Base-by-base conservation (phyloP, 345 rosid species). In the Aurinia saxatilis region DNA sequence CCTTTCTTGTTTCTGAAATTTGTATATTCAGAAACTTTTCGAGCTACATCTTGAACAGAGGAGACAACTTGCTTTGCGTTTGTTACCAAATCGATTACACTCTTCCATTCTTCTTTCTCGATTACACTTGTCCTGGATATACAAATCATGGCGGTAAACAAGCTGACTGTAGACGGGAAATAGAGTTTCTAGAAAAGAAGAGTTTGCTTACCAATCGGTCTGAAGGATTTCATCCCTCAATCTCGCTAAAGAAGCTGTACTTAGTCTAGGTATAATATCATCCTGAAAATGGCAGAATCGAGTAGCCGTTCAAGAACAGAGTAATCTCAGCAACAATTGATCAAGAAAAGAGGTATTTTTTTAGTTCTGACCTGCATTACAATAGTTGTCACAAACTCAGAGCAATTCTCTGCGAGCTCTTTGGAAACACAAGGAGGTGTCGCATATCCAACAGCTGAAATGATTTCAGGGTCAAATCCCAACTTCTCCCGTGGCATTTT, bases 351-450 rank as follows among this genome's bases (percentile, higher is more conserved):
- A 50, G 42, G 50, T 21, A 39, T 7, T 18, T 45, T 48, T 21
- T 66, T 40, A n/a, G 42, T 52, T 38, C 81, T 59, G 63, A 95
- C 97, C 97, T 90, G 97, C 99, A 95, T 90, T 12, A 90, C 86
- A 56, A 90, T 79, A 34, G 85, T 88, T 21, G 82, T 76, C 31
- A 95, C 95, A 75, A 81, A 95, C 74, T 83, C 86, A 18, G 92
- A 80, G 82, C 97, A 90, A 66, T 76, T 76, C 77, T 95, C 97
- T 40, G 95, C 96, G 53, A 90, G 80, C 62, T 82, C 93, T 79
- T 67, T 82, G 60, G 96, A 90, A 58, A 90, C 96, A 71, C 97
- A 93, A 15, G 97, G 95, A 9, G 89, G 97, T 27, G 95, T 88
- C 6, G 97, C 99, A 65, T 73, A 95, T 21, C 91, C 96, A 77